Conservation (phyloP, 2,329 filamentous ascomycete genomes). For the Ophiostoma pallidulum region DNA sequence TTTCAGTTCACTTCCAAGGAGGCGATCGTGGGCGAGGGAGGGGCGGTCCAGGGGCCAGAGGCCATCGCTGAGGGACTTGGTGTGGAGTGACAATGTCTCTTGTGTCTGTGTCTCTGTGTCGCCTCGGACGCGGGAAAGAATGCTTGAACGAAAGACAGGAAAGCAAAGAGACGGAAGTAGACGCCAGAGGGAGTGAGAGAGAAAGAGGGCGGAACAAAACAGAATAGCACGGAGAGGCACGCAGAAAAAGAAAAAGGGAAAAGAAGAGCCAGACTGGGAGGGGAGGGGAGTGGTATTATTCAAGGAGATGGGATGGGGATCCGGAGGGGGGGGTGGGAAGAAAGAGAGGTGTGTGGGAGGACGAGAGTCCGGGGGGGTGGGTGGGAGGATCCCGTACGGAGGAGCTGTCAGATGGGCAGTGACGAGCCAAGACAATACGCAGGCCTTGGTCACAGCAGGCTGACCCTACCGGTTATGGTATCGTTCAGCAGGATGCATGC, state of each 20-base stretch:
- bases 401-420: not conserved
- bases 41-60: too few species aligned
- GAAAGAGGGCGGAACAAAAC: not conserved
- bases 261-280: not conserved
- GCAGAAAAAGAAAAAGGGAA: not conserved
- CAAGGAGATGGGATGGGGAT: not conserved
- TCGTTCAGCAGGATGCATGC: too few species aligned
- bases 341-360: too few species aligned
- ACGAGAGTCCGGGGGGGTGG: too few species aligned
- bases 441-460: too few species aligned
- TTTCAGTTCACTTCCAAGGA: too few species aligned
- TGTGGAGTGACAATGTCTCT: too few species aligned
- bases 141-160: not conserved
- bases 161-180: not conserved
- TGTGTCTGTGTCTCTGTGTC: too few species aligned
- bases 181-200: not conserved
- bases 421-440: not conserved
- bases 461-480: too few species aligned
- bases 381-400: too few species aligned
- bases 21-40: too few species aligned
- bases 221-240: not conserved
- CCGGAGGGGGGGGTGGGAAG: not conserved
- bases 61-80: too few species aligned
- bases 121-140: not conserved
- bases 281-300: constrained; percentile 4